Evolutionary conservation across 805 yeast species (phyloP).

Genomic region (Torulaspora gathmanii): DNA sequence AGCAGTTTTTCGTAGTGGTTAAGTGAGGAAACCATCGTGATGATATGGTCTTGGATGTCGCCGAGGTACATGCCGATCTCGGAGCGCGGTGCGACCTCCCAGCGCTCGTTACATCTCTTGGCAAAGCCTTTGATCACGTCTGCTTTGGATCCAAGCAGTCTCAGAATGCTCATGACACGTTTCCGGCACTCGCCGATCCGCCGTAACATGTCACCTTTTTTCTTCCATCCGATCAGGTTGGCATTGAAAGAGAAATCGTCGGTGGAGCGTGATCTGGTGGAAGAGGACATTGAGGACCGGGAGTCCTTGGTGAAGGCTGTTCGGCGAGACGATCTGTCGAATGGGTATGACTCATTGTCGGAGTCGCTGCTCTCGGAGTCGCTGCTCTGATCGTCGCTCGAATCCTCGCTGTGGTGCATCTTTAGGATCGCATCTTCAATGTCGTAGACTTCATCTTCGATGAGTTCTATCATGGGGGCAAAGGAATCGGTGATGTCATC

Average conservation of each 20-base stretch:
- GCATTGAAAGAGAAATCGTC: constrained; percentile 37
- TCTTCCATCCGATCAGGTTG: constrained; percentile 67
- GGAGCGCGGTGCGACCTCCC: constrained; percentile 71
- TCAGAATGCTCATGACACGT: constrained; percentile 82
- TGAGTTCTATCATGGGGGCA: constrained; percentile 92
- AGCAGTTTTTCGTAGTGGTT: constrained; percentile 92
- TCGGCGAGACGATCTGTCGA: constrained; percentile 17
- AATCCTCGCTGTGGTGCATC: constrained; percentile 68
- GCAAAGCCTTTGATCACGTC: constrained; percentile 97
- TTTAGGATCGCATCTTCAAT: constrained; percentile 87
- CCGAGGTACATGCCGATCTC: constrained; percentile 94
- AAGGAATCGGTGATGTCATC: constrained; percentile 97
- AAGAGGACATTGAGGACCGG: constrained; percentile 17
- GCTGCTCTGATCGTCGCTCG: constrained; percentile 36
- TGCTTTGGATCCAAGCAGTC: constrained; percentile 86
- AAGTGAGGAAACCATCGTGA: constrained; percentile 93
- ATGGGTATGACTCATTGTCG: constrained; percentile 17
- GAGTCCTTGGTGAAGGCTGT: constrained; percentile 20
- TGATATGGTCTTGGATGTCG: constrained; percentile 95
- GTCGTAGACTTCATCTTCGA: constrained; percentile 90
- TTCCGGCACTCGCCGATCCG: constrained; percentile 94
- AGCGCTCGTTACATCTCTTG: constrained; percentile 80
- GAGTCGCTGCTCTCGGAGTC: constrained; percentile 33
- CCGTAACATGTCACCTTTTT: constrained; percentile 91
- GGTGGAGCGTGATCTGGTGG: constrained; percentile 30